Base-by-base conservation (phyloP, 2,329 filamentous ascomycete species). In the Paraphaeosphaeria minitans region DNA sequence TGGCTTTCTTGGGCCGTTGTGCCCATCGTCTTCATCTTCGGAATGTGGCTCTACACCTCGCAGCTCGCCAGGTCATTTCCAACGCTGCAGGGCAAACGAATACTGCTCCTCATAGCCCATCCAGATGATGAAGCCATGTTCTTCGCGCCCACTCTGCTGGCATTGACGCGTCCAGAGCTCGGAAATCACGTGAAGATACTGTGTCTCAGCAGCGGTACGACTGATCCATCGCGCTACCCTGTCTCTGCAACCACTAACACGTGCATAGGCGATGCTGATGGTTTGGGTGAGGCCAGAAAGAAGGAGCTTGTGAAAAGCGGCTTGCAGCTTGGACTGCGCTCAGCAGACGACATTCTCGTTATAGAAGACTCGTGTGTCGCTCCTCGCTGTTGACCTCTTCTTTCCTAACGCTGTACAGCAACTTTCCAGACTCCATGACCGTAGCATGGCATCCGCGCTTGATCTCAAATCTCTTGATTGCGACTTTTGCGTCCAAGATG, bases 51-150 rank as follows among this genome's bases (percentile, higher is more conserved):
- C 58, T 81, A 81, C 66, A 82, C 80, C 31, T 74, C 78, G 33
- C 78, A 79, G 59, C 73, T 82, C 59, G 78, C 72, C 62, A 63
- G 62, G 22, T 75, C 83, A 33, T 85, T 91, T 67, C 90, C 92
- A 4, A 84, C 81, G 46, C 81, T 97, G 63, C 83, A 82, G 67
- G 89, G 92, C 80, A 96, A 96, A 83, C 88, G 91, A 71, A 92
- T 99, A 73, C 90, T 91, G 75, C 85, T 99, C 55, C 83, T 99
- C 56, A 98, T 99, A 71, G 95, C 95, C 22, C 95, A 99, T 79
- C 95, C 95, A 0, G 95, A 99, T 78, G 95, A 99, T 72, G 95
- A 99, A 81, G 95, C 94, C 77, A 99, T 99, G 95, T 99, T 99
- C 83, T 99, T 99, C 79, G 88, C 93, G 63, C 95, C 95, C 0